Evolutionary conservation across 2,329 filamentous ascomycete species (phyloP).

Genomic region (Myriangium duriaei): DNA sequence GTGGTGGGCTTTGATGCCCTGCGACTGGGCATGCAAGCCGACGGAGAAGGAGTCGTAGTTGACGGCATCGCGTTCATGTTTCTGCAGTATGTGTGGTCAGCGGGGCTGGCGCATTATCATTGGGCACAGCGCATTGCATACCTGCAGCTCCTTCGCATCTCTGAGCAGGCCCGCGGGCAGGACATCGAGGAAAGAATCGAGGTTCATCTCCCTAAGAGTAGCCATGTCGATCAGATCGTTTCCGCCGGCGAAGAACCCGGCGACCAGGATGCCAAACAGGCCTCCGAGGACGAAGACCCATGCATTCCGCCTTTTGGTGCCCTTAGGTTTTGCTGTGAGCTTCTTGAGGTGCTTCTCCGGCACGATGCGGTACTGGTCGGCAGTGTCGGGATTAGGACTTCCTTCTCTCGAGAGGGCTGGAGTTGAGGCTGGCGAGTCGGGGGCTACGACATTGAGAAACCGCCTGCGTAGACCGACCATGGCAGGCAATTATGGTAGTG

Average conservation of each 20-base stretch:
- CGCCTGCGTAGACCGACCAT: conserved; percentile 24
- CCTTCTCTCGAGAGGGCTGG: conserved; percentile 28
- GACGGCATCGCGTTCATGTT: conserved; percentile 75
- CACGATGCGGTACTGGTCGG: conserved; percentile 40
- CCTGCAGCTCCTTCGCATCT: conserved; percentile 76
- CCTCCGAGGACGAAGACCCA: conserved; percentile 82
- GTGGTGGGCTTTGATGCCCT: conserved; percentile 71
- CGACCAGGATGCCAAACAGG: conserved; percentile 77
- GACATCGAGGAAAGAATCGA: conserved; percentile 78
- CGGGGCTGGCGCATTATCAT: conserved; percentile 1
- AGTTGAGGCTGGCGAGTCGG: conserved; percentile 11
- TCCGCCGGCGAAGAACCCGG: conserved; percentile 77
- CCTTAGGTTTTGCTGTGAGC: conserved; percentile 24
- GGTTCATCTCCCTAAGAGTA: conserved; percentile 53
- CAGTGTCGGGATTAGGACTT: conserved; percentile 23
- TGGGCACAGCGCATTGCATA: conserved; percentile 30
- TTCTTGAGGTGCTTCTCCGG: conserved; percentile 37
- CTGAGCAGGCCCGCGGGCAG: conserved; percentile 74
- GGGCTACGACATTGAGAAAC: conserved; percentile 19
- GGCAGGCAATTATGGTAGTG: background rate
- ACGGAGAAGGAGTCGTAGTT: conserved; percentile 91
- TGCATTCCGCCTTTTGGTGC: conserved; percentile 57
- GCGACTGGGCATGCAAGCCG: conserved; percentile 65
- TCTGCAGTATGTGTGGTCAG: conserved; percentile 36
- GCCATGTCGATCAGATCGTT: conserved; percentile 85